Percentiles rank a stretch among this genome's conserved stretches.
Conservation (phyloP, 176 grass and related monocot genomes). For the Pontederia paniculata region DNA sequence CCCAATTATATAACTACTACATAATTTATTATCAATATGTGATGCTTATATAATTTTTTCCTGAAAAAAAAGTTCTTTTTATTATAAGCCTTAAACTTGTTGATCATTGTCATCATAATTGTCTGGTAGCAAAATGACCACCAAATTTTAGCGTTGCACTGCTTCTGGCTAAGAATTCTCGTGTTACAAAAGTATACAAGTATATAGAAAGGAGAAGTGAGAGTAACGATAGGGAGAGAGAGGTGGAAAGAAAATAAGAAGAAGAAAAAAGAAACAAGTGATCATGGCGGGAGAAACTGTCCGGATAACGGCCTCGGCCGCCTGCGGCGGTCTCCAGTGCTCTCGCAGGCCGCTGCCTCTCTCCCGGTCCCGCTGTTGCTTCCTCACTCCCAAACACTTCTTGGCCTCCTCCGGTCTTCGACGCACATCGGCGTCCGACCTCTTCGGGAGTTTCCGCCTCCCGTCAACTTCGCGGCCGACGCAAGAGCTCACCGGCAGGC, state of each 20-base stretch:
- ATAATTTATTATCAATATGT: no score
- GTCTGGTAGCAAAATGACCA: no score
- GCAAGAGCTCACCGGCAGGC: slow-evolving; percentile 25
- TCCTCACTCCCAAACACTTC: slow-evolving; percentile 28
- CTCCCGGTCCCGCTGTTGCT: slow-evolving; percentile 39
- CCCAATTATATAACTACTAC: no score
- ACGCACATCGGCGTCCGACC: slow-evolving; percentile 18
- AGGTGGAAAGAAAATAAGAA: not conserved
- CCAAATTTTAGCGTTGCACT: no score
- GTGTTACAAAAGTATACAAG: not conserved
- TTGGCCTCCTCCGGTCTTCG: slow-evolving; percentile 22
- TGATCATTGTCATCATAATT: no score
- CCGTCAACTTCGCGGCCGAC: slow-evolving; percentile 5
- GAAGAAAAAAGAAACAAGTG: not conserved
- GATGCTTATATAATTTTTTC: no score
- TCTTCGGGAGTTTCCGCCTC: slow-evolving; percentile 22
- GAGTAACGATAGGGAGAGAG: not conserved
- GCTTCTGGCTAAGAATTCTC: not conserved
- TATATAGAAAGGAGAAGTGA: not conserved
- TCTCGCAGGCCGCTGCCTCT: slow-evolving; percentile 20
- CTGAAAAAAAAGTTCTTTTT: no score
- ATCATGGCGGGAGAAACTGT: slow-evolving; percentile 57
- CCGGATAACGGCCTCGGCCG: slow-evolving; percentile 22
- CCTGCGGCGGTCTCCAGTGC: slow-evolving; percentile 16
- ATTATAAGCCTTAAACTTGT: no score